Evolutionary conservation across 2,329 filamentous ascomycete species (phyloP).

Genomic region (Immersiporthe knoxdaviesiana): DNA sequence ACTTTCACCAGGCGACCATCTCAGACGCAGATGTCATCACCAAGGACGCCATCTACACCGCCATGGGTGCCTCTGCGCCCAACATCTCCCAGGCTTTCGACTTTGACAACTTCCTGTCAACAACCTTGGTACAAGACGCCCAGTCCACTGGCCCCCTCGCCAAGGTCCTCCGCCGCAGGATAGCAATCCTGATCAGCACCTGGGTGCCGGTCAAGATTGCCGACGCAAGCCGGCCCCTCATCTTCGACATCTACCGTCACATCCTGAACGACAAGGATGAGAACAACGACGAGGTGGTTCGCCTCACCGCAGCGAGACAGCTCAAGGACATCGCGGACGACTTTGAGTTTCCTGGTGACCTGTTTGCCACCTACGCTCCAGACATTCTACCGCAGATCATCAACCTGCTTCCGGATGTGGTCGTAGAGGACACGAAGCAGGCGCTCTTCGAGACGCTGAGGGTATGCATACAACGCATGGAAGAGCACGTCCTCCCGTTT

Average conservation of each 20-base stretch:
- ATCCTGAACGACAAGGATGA: slow-evolving; percentile 77
- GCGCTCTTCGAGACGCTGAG: slow-evolving; percentile 86
- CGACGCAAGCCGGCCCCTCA: slow-evolving; percentile 67
- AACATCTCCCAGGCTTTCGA: slow-evolving; percentile 76
- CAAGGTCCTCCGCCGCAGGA: slow-evolving; percentile 83
- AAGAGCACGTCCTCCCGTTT: slow-evolving; percentile 67
- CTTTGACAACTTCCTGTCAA: slow-evolving; percentile 78
- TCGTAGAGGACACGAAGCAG: slow-evolving; percentile 86
- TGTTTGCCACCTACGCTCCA: slow-evolving; percentile 77
- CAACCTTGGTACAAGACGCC: slow-evolving; percentile 77
- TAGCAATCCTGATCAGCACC: slow-evolving; percentile 85
- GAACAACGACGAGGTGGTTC: slow-evolving; percentile 87
- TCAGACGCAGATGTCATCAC: slow-evolving; percentile 70
- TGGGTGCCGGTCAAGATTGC: slow-evolving; percentile 83
- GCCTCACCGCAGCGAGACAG: slow-evolving; percentile 86
- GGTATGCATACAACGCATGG: slow-evolving; percentile 78
- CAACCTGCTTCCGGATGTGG: slow-evolving; percentile 76
- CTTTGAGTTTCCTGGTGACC: slow-evolving; percentile 74
- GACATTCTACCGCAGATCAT: slow-evolving; percentile 75
- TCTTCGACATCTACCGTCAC: slow-evolving; percentile 89
- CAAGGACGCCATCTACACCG: slow-evolving; percentile 94
- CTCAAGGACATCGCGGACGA: slow-evolving; percentile 81
- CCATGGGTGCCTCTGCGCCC: slow-evolving; percentile 82
- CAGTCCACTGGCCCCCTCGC: slow-evolving; percentile 66
- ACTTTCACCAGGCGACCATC: slow-evolving; percentile 79